Conservation (phyloP, 2,329 filamentous ascomycete genomes). For the Ascochyta clinopodiicola region DNA sequence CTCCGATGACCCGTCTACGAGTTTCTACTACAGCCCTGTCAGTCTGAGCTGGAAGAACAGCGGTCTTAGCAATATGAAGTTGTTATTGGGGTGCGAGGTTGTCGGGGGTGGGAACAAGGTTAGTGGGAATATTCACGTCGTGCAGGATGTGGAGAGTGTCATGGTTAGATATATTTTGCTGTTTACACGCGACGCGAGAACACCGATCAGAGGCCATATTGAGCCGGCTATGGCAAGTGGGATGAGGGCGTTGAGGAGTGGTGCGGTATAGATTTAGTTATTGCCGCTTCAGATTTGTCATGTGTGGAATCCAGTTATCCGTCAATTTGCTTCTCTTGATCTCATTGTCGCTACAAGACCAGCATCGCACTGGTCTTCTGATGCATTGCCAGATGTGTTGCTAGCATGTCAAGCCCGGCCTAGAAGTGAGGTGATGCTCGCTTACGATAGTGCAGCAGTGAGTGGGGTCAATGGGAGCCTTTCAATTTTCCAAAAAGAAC, state of each 20-base stretch:
- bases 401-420: background rate
- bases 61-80: constrained; percentile 32
- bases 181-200: constrained; percentile 18
- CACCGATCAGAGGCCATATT: constrained; percentile 31
- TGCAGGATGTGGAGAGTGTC: constrained; percentile 34
- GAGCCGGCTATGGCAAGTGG: constrained; percentile 31
- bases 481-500: background rate
- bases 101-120: constrained; percentile 26
- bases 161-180: constrained; percentile 47
- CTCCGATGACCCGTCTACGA: constrained; percentile 37
- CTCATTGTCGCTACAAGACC: background rate
- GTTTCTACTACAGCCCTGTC: constrained; percentile 30
- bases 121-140: constrained; percentile 32
- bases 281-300: background rate
- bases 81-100: constrained; percentile 42
- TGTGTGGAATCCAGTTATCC: too few species aligned
- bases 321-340: background rate
- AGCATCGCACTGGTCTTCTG: background rate
- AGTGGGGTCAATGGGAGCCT: background rate
- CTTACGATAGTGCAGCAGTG: background rate
- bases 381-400: background rate
- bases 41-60: constrained; percentile 35
- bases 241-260: constrained; percentile 27
- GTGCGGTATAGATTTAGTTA: constrained; percentile 10
- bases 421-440: background rate